Evolutionary conservation across 2,329 filamentous ascomycete species (phyloP), one percentile per base, ranked within the genome.

Genomic region (Ilyonectria mors-panacis): DNA sequence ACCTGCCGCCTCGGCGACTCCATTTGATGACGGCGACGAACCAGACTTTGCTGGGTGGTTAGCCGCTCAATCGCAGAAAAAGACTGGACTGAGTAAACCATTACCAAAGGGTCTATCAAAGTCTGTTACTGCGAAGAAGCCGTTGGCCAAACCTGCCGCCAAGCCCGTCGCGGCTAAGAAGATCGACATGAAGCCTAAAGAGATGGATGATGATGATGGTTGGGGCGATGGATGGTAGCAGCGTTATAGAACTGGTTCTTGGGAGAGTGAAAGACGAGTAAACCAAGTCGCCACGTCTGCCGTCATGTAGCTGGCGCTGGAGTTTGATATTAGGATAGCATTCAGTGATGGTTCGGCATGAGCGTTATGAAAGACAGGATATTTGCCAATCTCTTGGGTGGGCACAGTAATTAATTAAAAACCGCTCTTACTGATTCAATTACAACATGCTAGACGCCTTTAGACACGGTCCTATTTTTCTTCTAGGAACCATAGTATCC

Each of bases 31-130:
- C 73, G 50, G 30, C 10, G 91, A 93, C 28, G 95, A 99, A 79
- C 95, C 95, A 0, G 96, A 98, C 79, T 98, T 99, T 80, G 95
- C 94, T 6, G 95, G 94, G 6, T 98, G 96, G 95, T 81, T 98
- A 23, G 94, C 94, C 13, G 94, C 95, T 13, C 94, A 98, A 78
- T 90, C 92, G 6, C 87, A 91, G 69, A 89, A 92, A 69, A 98
- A 97, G 83, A 86, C 86, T 12, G 78, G 78, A 1, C 75, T 80
- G 65, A 59, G 77, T 47, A 96, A 93, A 71, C 83, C 91, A 3
- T 78, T 98, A 61, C 95, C 95, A 0, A 99, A 97, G 81, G 95
- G 95, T 0, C 79, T 98, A 28, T 82, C 85, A 1, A 97, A 97
- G 81, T 76, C 88, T 2, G 79, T 71, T 0, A 78, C 65, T 1